Evolutionary conservation across 2,329 filamentous ascomycete genomes (phyloP).

Genomic region (Verticillium nubilum): DNA sequence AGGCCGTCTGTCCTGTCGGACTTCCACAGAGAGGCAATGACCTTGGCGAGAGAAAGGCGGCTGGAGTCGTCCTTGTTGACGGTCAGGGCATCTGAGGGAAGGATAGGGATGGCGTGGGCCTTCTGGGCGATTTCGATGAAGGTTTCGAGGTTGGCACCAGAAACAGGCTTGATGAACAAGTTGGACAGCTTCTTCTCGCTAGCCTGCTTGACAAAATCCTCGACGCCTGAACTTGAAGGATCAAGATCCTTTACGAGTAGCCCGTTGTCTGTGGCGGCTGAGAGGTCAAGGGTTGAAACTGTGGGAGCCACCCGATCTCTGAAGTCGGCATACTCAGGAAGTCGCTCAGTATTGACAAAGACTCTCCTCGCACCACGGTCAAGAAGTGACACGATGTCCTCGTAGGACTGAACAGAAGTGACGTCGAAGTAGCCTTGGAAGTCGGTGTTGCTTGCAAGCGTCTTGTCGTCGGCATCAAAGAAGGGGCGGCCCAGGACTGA

Average conservation of each 20-base stretch:
- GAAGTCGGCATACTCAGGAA: constrained; percentile 52
- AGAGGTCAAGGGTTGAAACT: constrained; percentile 39
- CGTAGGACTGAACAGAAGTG: constrained; percentile 58
- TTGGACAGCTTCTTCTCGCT: constrained; percentile 39
- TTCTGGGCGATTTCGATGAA: constrained; percentile 44
- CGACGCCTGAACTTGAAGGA: constrained; percentile 30
- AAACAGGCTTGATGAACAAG: constrained; percentile 45
- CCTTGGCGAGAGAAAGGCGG: constrained; percentile 60
- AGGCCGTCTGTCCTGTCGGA: constrained; percentile 81
- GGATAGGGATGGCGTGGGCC: constrained; percentile 61
- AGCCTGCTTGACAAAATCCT: constrained; percentile 13
- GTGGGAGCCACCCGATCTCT: constrained; percentile 51
- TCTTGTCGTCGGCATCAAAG: constrained; percentile 45
- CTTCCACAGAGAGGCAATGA: constrained; percentile 70
- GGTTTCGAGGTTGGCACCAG: constrained; percentile 38
- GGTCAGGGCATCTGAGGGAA: constrained; percentile 67
- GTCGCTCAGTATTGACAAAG: constrained; percentile 69
- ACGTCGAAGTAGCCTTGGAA: constrained; percentile 72
- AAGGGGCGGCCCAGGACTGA: constrained; percentile 55
- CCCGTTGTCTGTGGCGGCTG: constrained; percentile 39
- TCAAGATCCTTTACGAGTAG: constrained; percentile 50
- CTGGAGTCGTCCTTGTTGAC: constrained; percentile 56
- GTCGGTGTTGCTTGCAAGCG: constrained; percentile 43
- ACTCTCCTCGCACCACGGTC: constrained; percentile 81
- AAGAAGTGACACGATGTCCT: constrained; percentile 74